Conservation (phyloP, 306 rosid species). For the Fagus crenata region DNA sequence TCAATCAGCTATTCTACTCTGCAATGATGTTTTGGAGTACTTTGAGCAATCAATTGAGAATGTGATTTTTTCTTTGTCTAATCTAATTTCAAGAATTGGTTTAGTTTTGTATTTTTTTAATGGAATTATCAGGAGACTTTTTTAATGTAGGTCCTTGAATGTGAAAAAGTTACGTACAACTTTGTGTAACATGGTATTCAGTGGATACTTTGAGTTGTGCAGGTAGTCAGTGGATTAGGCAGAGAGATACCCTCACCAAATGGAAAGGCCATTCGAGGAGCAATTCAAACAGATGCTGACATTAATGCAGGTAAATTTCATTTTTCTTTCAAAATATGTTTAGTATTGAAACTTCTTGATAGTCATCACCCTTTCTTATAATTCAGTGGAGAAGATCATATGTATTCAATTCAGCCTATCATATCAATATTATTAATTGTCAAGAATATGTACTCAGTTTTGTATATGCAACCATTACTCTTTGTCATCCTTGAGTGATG, state of each 20-base stretch:
- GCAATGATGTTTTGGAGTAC: neutral
- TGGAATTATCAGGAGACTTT: neutral
- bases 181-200: too few relatives aligned
- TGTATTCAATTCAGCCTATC: neutral
- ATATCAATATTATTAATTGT: too few relatives aligned
- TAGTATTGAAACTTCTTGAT: too few relatives aligned
- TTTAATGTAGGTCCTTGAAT: neutral
- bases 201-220: constrained; percentile 35
- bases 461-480: neutral
- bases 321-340: neutral
- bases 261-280: constrained; percentile 84
- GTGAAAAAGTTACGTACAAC: too few relatives aligned
- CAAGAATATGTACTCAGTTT: too few relatives aligned
- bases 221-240: constrained; percentile 96
- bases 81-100: neutral
- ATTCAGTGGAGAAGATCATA: neutral
- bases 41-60: neutral
- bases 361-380: too few relatives aligned
- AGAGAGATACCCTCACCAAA: constrained; percentile 94
- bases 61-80: neutral
- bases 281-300: constrained; percentile 93
- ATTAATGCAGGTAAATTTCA: constrained; percentile 69
- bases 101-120: neutral
- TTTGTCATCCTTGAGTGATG: neutral
- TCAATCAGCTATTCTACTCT: neutral